Conservation (phyloP, 441 rosid species). For the Macaranga tanarius region DNA sequence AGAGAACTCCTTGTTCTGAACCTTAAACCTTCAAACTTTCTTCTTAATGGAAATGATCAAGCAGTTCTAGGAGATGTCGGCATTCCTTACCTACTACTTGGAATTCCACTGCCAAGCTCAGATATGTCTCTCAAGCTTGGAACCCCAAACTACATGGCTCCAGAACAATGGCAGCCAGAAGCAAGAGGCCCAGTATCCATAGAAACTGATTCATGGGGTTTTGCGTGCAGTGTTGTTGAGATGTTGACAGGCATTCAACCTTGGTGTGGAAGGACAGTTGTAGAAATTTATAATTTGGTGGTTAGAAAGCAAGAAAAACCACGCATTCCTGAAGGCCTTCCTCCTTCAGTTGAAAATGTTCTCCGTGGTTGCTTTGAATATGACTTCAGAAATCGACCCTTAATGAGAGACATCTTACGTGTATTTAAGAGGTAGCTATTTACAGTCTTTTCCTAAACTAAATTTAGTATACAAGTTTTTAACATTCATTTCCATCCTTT, state of each 20-base stretch:
- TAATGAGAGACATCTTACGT: constrained; percentile 64
- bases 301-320: constrained; percentile 73
- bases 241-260: constrained; percentile 84
- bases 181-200: constrained; percentile 74
- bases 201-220: constrained; percentile 92
- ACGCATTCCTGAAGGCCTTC: constrained; percentile 62
- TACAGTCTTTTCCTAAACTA: not conserved
- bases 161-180: constrained; percentile 94
- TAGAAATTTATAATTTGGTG: constrained; percentile 63
- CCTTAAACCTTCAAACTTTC: constrained; percentile 74
- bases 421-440: constrained; percentile 58
- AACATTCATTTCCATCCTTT: not conserved
- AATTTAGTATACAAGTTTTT: not conserved
- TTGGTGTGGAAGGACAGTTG: constrained; percentile 64
- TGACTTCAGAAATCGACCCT: constrained; percentile 77
- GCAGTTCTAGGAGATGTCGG: constrained; percentile 78
- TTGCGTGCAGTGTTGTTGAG: constrained; percentile 84
- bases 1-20: constrained; percentile 67
- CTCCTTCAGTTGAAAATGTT: constrained; percentile 64
- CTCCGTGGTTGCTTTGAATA: constrained; percentile 78
- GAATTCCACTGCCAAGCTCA: constrained; percentile 60
- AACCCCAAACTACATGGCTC: constrained; percentile 94
- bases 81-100: constrained; percentile 65
- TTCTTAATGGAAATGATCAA: constrained; percentile 63
- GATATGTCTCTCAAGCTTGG: constrained; percentile 70